Percentiles rank a stretch among this genome's conserved stretches.
Conservation (phyloP, 163 green algal species). For the Smithsoniella earleae region DNA sequence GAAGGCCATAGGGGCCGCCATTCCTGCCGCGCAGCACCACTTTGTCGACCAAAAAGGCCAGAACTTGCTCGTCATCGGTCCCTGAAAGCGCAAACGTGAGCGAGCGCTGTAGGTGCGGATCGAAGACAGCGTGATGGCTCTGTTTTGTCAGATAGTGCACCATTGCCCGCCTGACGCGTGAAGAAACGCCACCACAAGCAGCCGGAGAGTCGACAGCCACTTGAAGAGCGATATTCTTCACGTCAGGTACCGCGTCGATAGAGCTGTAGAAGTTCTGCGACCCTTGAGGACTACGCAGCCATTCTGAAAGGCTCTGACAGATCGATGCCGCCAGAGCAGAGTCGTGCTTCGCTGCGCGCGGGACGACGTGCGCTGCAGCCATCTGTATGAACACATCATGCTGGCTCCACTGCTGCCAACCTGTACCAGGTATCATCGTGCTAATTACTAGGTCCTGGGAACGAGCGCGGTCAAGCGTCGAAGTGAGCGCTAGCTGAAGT, state of each 20-base stretch:
- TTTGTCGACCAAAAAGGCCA: not conserved
- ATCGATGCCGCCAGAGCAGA: not conserved
- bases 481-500: not conserved
- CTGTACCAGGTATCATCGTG: no score
- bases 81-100: not conserved
- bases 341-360: not conserved
- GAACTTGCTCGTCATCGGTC: not conserved
- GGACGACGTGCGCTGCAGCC: not conserved
- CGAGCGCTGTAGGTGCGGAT: not conserved
- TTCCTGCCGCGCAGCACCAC: not conserved
- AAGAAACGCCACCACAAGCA: not conserved
- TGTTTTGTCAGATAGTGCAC: slow-evolving; percentile 10
- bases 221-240: not conserved
- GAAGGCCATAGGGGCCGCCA: not conserved
- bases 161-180: not conserved
- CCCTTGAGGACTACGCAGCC: not conserved
- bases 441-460: no score
- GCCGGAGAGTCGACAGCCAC: not conserved
- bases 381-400: not conserved
- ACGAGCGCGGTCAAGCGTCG: no score
- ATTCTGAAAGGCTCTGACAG: not conserved
- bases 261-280: not conserved
- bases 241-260: not conserved
- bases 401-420: not conserved
- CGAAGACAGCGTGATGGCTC: no score